Evolutionary conservation across 331 rosid genomes (phyloP), one percentile per base, ranked within the genome.

Genomic region (Quercus lobata): DNA sequence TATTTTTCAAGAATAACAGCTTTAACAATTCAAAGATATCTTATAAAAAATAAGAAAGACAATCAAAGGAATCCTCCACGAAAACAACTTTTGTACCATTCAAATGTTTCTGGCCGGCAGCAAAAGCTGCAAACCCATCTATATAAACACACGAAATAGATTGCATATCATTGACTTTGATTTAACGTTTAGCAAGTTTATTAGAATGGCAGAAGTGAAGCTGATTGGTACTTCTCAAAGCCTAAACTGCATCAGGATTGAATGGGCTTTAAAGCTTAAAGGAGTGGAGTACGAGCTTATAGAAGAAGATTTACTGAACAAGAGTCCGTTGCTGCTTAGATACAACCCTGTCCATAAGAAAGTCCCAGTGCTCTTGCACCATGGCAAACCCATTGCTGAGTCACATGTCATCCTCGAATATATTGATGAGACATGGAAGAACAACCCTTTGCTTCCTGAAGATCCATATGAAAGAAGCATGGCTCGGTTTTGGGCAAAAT

Each of bases 401-500:
- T 17, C 21, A 5, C 60, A 1, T 6, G 60, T 55, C 22, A 55
- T 55, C 22, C 60, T 55, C 9, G 60, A 6, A 18, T 55, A 55
- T 6, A 55, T 55, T 55, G 60, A 55, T 4, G 60, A 15, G 60
- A 55, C 60, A 17, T 55, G 60, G 60, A 5, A 55, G 22, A 7
- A 19, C 6, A 16, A 18, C 22, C 60, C 60, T 55, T 19, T 55
- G 9, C 60, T 55, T 17, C 22, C 60, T 19, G 22, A 18, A 55
- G 60, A 55, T 55, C 60, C 60, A 5, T 55, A 55, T 15, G 60
- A 55, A 2, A 86, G 82, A 77, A 88, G 90, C 76, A 27, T 2
- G 25, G 90, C 90, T 69, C 83, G 97, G 0, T 89, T 89, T 68
- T 91, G 92, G 93, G 89, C 93, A 12, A 83, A 72, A 30, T 87